Evolutionary conservation across 1,284 basidiomycete species (phyloP), one percentile per base, ranked within the genome.

Genomic region (Cerioporus squamosus): DNA sequence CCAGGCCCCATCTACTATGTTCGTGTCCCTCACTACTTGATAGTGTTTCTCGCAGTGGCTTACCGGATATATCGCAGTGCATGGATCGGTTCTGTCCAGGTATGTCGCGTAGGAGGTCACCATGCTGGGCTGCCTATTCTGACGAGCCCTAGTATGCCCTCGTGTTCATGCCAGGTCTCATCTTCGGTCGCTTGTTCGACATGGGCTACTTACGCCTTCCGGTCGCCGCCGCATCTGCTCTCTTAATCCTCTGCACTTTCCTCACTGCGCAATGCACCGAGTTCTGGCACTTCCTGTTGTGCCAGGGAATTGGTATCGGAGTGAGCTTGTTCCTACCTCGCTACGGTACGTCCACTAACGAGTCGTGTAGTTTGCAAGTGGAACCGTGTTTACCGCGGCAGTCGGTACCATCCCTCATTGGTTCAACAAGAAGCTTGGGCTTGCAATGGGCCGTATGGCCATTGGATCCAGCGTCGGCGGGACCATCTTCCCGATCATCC

Each of bases 21-120:
- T 67, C 61, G 83, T 67, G 12, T 3, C 33, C 33, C 51, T 15
- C 26, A 14, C 22, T 44, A 44, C 18, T 15, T 39, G 26, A 29
- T 36, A 7, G 6, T 12, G 14, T 36, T 12, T 20, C 20, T 12
- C 24, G 26, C 45, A 14, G 29, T 31, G 22, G 24, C 15, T n/a
- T 29, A 20, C 15, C 14, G 26, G 3, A 29, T 2, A 22, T 29
- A 15, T 4, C 12, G 22, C 8, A 89, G 86, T 43, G 81, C 88
- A 10, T 91, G 88, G 90, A 90, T 91, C 59, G 89, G 89, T 1
- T 89, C 88, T 0, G 74, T 88, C 52, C 87, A 36, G 33, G 33
- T 36, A 36, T 36, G 33, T 10, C 6, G 6, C 33, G 12, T 12
- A 36, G 3, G n/a, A 15, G 8, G 1, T 36, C 1, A 12, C 33